Base-by-base conservation (phyloP, 352 stramenopile genomes). In the Phytophthora cactorum region DNA sequence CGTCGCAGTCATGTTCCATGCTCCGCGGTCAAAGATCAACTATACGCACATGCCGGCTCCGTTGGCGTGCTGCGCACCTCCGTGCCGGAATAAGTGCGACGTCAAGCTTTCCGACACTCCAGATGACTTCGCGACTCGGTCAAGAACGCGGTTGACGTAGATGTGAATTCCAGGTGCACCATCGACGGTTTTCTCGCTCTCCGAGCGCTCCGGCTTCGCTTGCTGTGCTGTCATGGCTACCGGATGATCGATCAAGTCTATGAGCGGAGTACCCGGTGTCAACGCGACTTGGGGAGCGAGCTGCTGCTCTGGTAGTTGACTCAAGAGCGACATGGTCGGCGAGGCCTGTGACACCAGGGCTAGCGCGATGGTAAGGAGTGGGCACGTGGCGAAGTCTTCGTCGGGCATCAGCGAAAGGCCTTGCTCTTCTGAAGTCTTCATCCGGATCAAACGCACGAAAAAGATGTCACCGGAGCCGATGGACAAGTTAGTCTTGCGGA, bases 401-500 rank as follows among this genome's bases (percentile, higher is more conserved):
- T 34, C 29, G 29, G 29, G 29, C 0, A 34, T 4, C 4, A 34
- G 29, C 29, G 29, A 34, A 8, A 34, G 29, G 29, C 29, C 29
- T 34, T 34, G 29, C 7, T 34, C 29, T 34, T 34, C 2, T 4
- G 29, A 34, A 0, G 22, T 34, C 29, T 34, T 34, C 4, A 34
- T 7, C 4, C 29, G 29, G 22, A 22, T 22, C 22, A 22, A 22
- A 22, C 22, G 22, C 22, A 22, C 22, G 22, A 22, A 22, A 22
- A 34, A 34, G 29, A 34, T 34, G 29, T 34, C 29, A 7, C 29
- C 29, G 7, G 29, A 34, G 29, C 29, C 29, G 7, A 34, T 34
- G 4, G 29, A 34, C 4, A 34, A 7, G 17, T 67, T 70, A 5
- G 59, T 43, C 31, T 75, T 79, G 17, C 32, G 53, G 1, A 79